These are phyloP conservation scores for Jamesozyma jinghongensis DNA, from an alignment of 805 yeast genomes.

Conservation along the genomic window DNA sequence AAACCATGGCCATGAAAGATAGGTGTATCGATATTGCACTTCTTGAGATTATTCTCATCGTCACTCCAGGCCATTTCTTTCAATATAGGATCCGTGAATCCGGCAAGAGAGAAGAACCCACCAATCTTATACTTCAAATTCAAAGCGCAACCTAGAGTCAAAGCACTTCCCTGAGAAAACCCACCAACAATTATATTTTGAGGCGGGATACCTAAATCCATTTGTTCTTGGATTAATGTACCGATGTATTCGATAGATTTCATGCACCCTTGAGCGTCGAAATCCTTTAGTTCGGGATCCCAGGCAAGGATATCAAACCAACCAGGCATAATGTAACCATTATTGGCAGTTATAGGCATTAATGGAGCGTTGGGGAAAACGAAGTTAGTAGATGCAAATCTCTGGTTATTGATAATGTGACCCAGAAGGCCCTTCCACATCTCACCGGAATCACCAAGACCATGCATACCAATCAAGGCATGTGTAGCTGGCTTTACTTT, in stretches of 20 bases:
- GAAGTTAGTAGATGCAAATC: slow-evolving; percentile 51
- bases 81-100: slow-evolving; percentile 37
- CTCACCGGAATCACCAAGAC: slow-evolving; percentile 82
- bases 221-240: slow-evolving; percentile 42
- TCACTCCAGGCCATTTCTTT: slow-evolving; percentile 5
- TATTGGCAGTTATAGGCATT: slow-evolving; percentile 57
- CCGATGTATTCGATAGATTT: slow-evolving; percentile 34
- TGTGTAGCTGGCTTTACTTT: slow-evolving; percentile 39
- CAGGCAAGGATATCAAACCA: slow-evolving; percentile 77
- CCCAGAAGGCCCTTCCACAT: slow-evolving; percentile 86
- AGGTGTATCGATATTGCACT: slow-evolving; percentile 56
- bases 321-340: slow-evolving; percentile 60
- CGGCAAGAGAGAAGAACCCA: slow-evolving; percentile 71
- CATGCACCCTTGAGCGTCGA: slow-evolving; percentile 48
- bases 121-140: slow-evolving; percentile 55
- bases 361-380: slow-evolving; percentile 88
- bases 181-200: slow-evolving; percentile 85
- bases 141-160: slow-evolving; percentile 55
- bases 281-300: slow-evolving; percentile 34
- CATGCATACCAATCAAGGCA: slow-evolving; percentile 73
- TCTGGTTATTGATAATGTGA: slow-evolving; percentile 38
- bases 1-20: slow-evolving; percentile 86
- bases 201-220: slow-evolving; percentile 45
- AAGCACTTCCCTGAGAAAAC: slow-evolving; percentile 88
- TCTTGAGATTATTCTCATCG: slow-evolving; percentile 5